Conservation (phyloP, 2,329 filamentous ascomycete species). For the Plectosphaerella plurivora region DNA sequence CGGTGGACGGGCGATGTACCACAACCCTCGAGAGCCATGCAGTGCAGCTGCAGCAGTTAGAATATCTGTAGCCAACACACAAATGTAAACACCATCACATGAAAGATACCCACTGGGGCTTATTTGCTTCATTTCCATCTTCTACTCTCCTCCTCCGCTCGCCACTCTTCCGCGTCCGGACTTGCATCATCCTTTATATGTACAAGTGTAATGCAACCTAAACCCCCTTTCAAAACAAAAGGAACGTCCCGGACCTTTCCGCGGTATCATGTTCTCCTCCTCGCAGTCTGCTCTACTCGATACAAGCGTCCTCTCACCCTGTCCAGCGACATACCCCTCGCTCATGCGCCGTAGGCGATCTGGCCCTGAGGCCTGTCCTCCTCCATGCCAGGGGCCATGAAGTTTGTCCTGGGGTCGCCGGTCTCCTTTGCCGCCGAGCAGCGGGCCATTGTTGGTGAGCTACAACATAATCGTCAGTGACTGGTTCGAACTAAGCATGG, state of each 20-base stretch:
- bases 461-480: conserved; percentile 28
- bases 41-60: conserved; percentile 78
- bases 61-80: not conserved
- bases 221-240: conserved; percentile 22
- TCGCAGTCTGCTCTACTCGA: conserved; percentile 16
- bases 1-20: conserved; percentile 86
- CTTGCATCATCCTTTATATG: conserved; percentile 27
- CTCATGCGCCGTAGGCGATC: conserved; percentile 53
- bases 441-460: conserved; percentile 96
- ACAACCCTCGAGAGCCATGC: conserved; percentile 70
- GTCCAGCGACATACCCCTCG: conserved; percentile 1
- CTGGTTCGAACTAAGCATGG: not conserved
- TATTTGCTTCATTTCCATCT: conserved; percentile 14
- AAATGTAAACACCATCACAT: not conserved
- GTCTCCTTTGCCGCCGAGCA: conserved; percentile 90
- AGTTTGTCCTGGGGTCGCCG: conserved; percentile 72
- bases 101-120: not conserved
- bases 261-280: conserved; percentile 22
- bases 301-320: conserved; percentile 7
- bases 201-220: conserved; percentile 26
- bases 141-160: conserved; percentile 4
- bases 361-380: conserved; percentile 59
- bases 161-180: conserved; percentile 3
- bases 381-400: conserved; percentile 69
- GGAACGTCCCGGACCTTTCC: conserved; percentile 28